Base-by-base conservation (phyloP, 768 basidiomycete genomes). In the Trichaptum fuscoviolaceum region DNA sequence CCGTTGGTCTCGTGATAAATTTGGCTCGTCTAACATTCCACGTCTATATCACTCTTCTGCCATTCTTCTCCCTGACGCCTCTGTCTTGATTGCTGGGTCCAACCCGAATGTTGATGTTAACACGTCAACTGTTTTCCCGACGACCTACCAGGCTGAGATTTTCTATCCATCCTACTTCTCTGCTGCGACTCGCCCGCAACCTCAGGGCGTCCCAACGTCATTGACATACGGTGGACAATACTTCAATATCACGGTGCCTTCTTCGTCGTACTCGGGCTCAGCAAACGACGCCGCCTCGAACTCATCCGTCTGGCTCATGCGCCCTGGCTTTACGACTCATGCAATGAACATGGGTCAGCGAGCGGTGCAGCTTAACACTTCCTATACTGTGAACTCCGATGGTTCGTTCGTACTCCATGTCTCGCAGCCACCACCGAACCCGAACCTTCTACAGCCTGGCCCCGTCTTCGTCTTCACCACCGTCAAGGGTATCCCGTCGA, bases 161-260 rank as follows among this genome's bases (percentile, higher is more conserved):
- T 99, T 95, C 82, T 98, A 95, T 79, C 96, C 96, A 0, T 82
- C 87, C 12, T 99, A 96, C 79, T 98, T 90, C 80, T 80, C 84
- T 57, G 83, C 89, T 12, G 72, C 77, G 59, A 80, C 80, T 0
- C 89, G 95, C 12, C 96, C 96, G 1, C 77, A 77, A 0, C 91
- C 90, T 17, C 74, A 79, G 17, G 89, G 90, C 7, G 75, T 93
- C 0, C 96, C 96, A 0, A 77, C 76, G n/a, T 90, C 79, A 0
- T 80, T 99, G 63, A 77, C 85, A 0, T 99, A 99, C 71, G 96
- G 96, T 52, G 96, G 96, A 1, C 67, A 79, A 27, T 79, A 83
- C 20, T 97, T 97, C 75, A 85, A 96, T 75, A 78, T 98, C 69
- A 84, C 82, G 1, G 71, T 84, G 26, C 67, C 68, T 35, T 67